Percentiles rank a stretch among this genome's conserved stretches.
Conservation (phyloP, 768 basidiomycete genomes). For the Mycena belliarum region DNA sequence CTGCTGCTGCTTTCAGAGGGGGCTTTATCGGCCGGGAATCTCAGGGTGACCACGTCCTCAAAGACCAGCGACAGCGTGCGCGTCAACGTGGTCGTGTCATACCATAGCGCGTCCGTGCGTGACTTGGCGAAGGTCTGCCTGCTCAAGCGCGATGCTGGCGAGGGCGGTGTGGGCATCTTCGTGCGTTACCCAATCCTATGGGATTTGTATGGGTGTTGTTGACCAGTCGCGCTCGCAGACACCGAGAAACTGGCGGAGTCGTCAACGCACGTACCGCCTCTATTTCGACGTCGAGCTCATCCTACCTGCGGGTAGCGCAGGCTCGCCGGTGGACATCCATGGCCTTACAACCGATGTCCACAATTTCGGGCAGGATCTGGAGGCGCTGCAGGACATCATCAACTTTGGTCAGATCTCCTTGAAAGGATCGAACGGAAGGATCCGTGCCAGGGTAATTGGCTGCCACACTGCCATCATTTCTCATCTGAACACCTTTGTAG, state of each 20-base stretch:
- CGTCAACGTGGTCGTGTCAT: conserved; percentile 30
- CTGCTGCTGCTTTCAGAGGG: conserved; percentile 34
- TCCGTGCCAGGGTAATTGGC: conserved; percentile 33
- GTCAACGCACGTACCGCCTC: conserved; percentile 19
- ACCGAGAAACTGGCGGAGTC: conserved; percentile 19
- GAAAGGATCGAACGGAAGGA: conserved; percentile 34
- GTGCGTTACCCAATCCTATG: conserved; percentile 23
- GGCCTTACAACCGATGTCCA: conserved; percentile 43
- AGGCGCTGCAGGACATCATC: conserved; percentile 33
- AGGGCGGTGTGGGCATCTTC: conserved; percentile 38
- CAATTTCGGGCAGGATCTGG: conserved; percentile 40
- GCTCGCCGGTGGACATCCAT: conserved; percentile 33
- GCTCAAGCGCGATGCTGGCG: conserved; percentile 26
- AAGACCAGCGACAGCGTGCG: conserved; percentile 24
- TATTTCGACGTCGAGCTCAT: conserved; percentile 37
- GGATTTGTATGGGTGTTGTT: background rate
- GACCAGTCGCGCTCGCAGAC: conserved; percentile 30
- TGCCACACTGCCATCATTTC: background rate
- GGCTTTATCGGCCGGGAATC: conserved; percentile 24
- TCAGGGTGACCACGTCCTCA: conserved; percentile 29
- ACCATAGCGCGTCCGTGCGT: conserved; percentile 20
- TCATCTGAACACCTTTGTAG: conserved; percentile 13
- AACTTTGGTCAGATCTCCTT: conserved; percentile 40
- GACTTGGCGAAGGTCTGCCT: conserved; percentile 34
- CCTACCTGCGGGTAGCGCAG: conserved; percentile 36